A percentile compares a stretch with the other conserved stretches of the same genome.
Evolutionary conservation across 2,329 filamentous ascomycete species (phyloP).

Genomic region (Fusarium cicatricum): DNA sequence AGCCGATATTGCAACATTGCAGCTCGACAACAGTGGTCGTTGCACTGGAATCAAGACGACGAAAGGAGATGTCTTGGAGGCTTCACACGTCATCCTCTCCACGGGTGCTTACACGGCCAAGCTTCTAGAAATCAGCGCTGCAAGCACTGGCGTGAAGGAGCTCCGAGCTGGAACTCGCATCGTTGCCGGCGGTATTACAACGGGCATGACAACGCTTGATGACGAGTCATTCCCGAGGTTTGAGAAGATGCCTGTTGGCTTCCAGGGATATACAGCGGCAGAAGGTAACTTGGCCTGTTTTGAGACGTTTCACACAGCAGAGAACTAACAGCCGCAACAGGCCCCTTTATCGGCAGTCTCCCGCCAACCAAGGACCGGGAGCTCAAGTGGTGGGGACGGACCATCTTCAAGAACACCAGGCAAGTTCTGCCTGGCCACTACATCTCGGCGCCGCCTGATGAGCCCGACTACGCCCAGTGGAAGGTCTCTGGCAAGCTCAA

Average conservation of each 20-base stretch:
- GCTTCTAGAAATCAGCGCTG: constrained; percentile 61
- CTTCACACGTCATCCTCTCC: constrained; percentile 61
- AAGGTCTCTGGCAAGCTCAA: constrained; percentile 63
- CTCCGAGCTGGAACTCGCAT: constrained; percentile 64
- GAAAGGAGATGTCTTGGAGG: constrained; percentile 55
- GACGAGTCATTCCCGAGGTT: constrained; percentile 55
- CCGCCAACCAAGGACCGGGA: constrained; percentile 60
- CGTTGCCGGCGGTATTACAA: constrained; percentile 66
- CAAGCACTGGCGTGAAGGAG: constrained; percentile 53
- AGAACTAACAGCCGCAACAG: constrained; percentile 50
- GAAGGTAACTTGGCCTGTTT: constrained; percentile 44
- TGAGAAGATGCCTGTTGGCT: constrained; percentile 58
- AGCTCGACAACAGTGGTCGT: constrained; percentile 54
- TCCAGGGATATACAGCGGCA: constrained; percentile 51
- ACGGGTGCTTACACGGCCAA: constrained; percentile 67
- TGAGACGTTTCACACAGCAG: neutral
- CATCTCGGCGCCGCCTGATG: constrained; percentile 65
- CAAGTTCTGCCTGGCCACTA: constrained; percentile 61
- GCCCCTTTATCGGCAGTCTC: constrained; percentile 64
- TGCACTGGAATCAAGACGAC: constrained; percentile 60
- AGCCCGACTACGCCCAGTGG: constrained; percentile 69
- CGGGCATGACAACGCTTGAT: constrained; percentile 64
- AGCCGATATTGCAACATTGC: constrained; percentile 58
- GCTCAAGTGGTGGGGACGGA: constrained; percentile 69
- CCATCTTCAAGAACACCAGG: constrained; percentile 65